phyloP scores from a whole-genome alignment of 1,284 basidiomycete species.

The Kwoniella shivajii region DNA sequence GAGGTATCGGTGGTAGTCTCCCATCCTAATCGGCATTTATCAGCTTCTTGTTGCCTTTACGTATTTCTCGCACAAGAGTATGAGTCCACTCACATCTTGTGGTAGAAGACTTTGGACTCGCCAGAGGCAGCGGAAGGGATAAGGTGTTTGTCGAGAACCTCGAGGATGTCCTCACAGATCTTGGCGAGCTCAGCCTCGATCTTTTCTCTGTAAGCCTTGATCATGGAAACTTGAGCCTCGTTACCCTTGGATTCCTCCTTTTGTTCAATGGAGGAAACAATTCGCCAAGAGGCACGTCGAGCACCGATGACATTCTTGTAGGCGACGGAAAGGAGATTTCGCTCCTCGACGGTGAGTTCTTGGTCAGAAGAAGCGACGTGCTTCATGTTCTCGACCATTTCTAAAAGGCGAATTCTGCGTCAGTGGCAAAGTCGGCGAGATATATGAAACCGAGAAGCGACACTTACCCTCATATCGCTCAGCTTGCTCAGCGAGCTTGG shows the following conservation, averaged over 20 bases:
- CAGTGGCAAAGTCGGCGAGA: conserved; percentile 14
- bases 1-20: conserved; percentile 99
- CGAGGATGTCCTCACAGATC: conserved; percentile 99
- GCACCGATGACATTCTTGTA: conserved; percentile 99
- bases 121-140: conserved; percentile 97
- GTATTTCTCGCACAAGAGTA: no score
- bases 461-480: conserved; percentile 93
- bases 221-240: conserved; percentile 96
- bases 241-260: conserved; percentile 99
- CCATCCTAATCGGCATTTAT: conserved; percentile 72
- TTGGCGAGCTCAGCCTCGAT: conserved; percentile 97
- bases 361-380: conserved; percentile 93
- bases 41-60: no score
- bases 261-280: conserved; percentile 99
- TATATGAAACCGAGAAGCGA: conserved; percentile 5
- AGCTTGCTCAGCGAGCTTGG: conserved; percentile 98
- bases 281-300: conserved; percentile 97
- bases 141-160: conserved; percentile 98
- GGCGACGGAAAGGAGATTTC: conserved; percentile 96
- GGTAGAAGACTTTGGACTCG: conserved; percentile 99
- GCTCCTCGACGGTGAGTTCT: conserved; percentile 98
- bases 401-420: conserved; percentile 55
- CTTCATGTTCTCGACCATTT: conserved; percentile 99
- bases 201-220: conserved; percentile 98
- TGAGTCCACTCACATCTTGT: conserved; percentile 84